Evolutionary conservation across 1,284 basidiomycete genomes (phyloP), one percentile per base, ranked within the genome.

Genomic region (Schizophyllum amplum): DNA sequence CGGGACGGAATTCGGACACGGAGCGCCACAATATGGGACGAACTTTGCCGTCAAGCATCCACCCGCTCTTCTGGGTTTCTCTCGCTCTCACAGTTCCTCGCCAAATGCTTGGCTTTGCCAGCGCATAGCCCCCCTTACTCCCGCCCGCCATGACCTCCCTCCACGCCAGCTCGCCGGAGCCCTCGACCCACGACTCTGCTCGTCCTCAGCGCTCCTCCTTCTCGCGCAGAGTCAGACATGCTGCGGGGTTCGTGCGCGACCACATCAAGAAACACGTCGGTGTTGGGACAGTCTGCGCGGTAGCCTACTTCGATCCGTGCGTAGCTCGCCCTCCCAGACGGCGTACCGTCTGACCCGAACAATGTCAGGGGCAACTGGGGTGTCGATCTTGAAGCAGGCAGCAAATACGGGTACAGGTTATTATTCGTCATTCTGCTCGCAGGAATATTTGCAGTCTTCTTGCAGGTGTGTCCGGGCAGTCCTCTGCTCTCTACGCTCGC

Each of bases 341-440:
- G 54, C 21, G 11, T 20, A 11, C 4, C 15, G 48, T 9, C 9
- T 21, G 24, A 22, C 11, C 24, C 22, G 13, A 50, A 9, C 13
- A 20, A 24, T 11, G 15, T 50, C 59, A 86, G 84, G 13, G 86
- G 86, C 27, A 88, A 88, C 65, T 90, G 87, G 87, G 82, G 82
- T 7, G 86, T 88, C 15, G 87, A 89, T 68, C 71, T 90, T 20
- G 80, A 85, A 67, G 87, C 87, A 5, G 90, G 89, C 9, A 84
- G 87, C 7, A 68, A 82, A 60, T 91, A 80, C 67, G 93, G 93
- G 0, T 96, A 94, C 75, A 83, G 85, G 62, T 79, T 96, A 26
- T 79, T 97, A 46, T 94, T 95, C 67, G 80, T 96, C 53, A 86
- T 97, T 11, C 78, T 97, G 1, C 67, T 96, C 17, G 81, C 94